Base-by-base conservation (phyloP, 805 yeast species). In the Pichia ethanolica region DNA sequence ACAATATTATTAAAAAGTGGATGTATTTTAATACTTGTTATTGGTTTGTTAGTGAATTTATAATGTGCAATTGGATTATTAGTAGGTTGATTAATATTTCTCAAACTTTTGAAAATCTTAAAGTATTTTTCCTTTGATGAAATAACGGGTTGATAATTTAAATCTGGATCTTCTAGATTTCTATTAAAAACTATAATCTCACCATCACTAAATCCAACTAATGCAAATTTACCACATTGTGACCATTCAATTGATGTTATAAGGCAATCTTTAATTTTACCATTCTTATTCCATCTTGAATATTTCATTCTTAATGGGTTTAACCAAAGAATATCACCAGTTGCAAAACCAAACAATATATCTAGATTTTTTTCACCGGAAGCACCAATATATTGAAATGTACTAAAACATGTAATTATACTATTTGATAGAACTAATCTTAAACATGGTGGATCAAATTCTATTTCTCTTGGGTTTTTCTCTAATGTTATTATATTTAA, bases 241-340 rank as follows among this genome's bases (percentile, higher is more conserved):
- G 74, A 70, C 86, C 78, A 82, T 53, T 63, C 68, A 53, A 73
- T 63, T 47, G 72, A 76, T 44, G 62, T 67, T 39, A 71, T 77
- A 45, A 79, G 72, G 54, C 60, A 68, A 51, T 60, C 70, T 54
- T 66, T 72, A 50, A 64, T 61, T 51, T 61, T 69, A 7, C 78
- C 80, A 49, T 68, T 67, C 55, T 78, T 79, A 61, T 79, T 79
- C 64, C 78, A 65, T 39, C 82, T 70, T 28, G 75, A 61, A 61
- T 77, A 79, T 49, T 71, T 71, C 62, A 69, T 68, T 38, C 71
- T 65, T 30, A 69, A 63, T 9, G 83, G 75, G 54, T 83, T 85
- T 35, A 82, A 53, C 74, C 88, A 73, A 6, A 84, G 53, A 3
- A 85, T 62, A 56, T 82, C 88, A n/a, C 91, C 89, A 1, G 81